These are phyloP conservation scores for Berberis vulgaris DNA, from an alignment of 164 flowering plant species.

Conservation along the genomic window DNA sequence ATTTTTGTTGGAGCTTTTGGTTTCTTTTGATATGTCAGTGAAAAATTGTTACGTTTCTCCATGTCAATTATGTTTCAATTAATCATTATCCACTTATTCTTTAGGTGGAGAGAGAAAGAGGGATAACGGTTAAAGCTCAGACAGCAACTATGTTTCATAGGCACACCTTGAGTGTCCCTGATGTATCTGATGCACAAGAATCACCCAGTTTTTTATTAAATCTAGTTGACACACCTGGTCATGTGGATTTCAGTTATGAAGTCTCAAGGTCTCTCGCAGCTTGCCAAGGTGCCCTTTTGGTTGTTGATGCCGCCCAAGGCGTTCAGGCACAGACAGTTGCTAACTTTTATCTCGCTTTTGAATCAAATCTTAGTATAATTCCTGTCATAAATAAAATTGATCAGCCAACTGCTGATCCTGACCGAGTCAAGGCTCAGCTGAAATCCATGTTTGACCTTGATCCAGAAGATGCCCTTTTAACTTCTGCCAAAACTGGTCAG, in stretches of 20 bases:
- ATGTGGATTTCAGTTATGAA: slow-evolving; percentile 98
- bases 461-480: slow-evolving; percentile 63
- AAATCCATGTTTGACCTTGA: slow-evolving; percentile 93
- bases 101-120: slow-evolving; percentile 98
- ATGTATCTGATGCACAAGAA: slow-evolving; percentile 18
- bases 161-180: slow-evolving; percentile 23
- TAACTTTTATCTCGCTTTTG: slow-evolving; percentile 94
- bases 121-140: slow-evolving; percentile 97
- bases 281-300: slow-evolving; percentile 96
- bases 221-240: slow-evolving; percentile 96
- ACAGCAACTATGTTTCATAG: slow-evolving; percentile 91
- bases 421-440: slow-evolving; percentile 81
- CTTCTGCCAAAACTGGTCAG: slow-evolving; percentile 94
- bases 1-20: no score
- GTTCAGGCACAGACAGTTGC: slow-evolving; percentile 99
- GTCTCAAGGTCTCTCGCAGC: slow-evolving; percentile 98
- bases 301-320: slow-evolving; percentile 99
- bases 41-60: no score
- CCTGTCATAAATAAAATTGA: slow-evolving; percentile 95
- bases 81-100: slow-evolving; percentile 5
- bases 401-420: slow-evolving; percentile 98
- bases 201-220: slow-evolving; percentile 51
- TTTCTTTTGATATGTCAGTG: no score
- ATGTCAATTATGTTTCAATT: background rate
- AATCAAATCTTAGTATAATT: slow-evolving; percentile 69